Evolutionary conservation across 768 basidiomycete genomes (phyloP).

Genomic region (Lactarius sp.): DNA sequence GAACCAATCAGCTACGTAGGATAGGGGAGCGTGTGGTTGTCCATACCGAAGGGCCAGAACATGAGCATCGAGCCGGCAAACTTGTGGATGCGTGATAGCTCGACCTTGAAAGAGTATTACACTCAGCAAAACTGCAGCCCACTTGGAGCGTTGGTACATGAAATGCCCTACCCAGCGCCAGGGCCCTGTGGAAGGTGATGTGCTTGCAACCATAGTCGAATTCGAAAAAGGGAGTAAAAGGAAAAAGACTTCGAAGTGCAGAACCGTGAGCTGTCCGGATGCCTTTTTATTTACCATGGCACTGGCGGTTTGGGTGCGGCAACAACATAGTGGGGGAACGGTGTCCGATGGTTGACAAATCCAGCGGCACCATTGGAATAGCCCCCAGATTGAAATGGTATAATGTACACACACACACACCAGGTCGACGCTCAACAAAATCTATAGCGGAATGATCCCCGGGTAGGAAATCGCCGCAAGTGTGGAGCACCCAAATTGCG

Average conservation of each 20-base stretch:
- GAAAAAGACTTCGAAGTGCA: background rate
- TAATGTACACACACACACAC: too few relatives aligned
- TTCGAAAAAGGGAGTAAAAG: background rate
- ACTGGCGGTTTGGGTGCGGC: too few relatives aligned
- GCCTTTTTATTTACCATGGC: background rate
- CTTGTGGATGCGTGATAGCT: conserved; percentile 28
- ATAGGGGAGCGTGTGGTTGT: background rate
- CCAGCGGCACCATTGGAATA: too few relatives aligned
- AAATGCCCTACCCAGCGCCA: conserved; percentile 9
- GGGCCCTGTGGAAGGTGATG: background rate
- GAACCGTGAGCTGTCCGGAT: background rate
- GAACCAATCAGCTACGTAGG: background rate
- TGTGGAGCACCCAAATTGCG: too few relatives aligned
- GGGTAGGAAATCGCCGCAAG: too few relatives aligned
- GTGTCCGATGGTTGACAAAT: too few relatives aligned
- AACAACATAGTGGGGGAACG: too few relatives aligned
- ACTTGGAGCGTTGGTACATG: background rate
- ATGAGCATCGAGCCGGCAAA: conserved; percentile 26
- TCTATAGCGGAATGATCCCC: too few relatives aligned
- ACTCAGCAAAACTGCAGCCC: background rate
- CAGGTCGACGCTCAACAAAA: too few relatives aligned
- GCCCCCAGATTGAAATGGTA: too few relatives aligned
- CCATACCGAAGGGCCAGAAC: conserved; percentile 26
- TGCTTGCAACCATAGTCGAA: background rate
- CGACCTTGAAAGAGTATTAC: background rate